A percentile compares a stretch with the other conserved stretches of the same genome.
Evolutionary conservation across 1,284 basidiomycete species (phyloP).

Genomic region (Pseudozyma hubeiensis): DNA sequence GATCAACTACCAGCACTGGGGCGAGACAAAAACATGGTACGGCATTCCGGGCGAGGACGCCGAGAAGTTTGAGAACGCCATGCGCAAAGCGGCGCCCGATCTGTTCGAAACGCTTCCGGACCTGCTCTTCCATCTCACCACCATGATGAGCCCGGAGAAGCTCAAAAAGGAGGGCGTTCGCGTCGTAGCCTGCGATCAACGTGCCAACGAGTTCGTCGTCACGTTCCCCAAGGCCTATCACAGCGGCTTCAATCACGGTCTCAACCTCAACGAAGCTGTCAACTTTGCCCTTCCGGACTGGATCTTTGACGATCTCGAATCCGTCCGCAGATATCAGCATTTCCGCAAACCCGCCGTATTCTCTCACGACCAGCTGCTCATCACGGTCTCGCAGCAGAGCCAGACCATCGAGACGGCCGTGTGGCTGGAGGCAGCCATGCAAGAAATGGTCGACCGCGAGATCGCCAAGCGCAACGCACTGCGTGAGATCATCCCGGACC

Average conservation of each 20-base stretch:
- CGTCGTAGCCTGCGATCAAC: constrained; percentile 93
- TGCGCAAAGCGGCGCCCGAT: constrained; percentile 93
- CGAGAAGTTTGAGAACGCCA: constrained; percentile 94
- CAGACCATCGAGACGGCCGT: constrained; percentile 90
- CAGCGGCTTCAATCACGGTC: constrained; percentile 96
- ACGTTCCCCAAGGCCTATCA: constrained; percentile 99
- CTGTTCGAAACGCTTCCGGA: constrained; percentile 98
- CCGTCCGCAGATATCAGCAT: constrained; percentile 84
- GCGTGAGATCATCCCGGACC: constrained; percentile 72
- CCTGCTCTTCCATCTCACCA: constrained; percentile 95
- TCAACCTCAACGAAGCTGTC: constrained; percentile 99
- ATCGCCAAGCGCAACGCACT: constrained; percentile 75
- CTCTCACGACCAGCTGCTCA: constrained; percentile 94
- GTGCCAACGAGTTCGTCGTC: constrained; percentile 92
- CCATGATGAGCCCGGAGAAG: constrained; percentile 94
- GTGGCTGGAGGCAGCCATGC: constrained; percentile 80
- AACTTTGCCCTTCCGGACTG: constrained; percentile 98
- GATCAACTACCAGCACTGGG: constrained; percentile 85
- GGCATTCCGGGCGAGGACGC: constrained; percentile 94
- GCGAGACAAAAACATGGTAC: constrained; percentile 99
- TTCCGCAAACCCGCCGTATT: constrained; percentile 95
- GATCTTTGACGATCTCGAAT: constrained; percentile 86
- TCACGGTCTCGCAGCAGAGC: constrained; percentile 93
- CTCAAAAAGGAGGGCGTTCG: constrained; percentile 89
- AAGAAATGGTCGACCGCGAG: constrained; percentile 90